These are phyloP conservation scores for Epichloe festucae DNA, from an alignment of 2,329 filamentous ascomycete species.

Conservation along the genomic window DNA sequence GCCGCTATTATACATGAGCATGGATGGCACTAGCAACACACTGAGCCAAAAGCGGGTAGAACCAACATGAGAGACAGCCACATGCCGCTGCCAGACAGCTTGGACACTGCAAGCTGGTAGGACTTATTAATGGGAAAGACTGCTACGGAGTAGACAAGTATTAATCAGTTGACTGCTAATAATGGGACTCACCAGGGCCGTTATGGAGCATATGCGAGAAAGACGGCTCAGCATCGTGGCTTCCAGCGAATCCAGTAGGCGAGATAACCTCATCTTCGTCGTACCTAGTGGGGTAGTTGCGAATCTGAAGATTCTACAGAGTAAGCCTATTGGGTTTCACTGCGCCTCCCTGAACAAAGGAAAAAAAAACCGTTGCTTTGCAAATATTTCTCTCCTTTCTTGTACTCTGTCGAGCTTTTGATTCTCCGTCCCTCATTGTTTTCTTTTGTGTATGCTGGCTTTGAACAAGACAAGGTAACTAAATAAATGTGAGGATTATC, in stretches of 20 bases:
- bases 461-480: background rate
- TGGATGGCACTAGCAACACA: background rate
- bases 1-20: background rate
- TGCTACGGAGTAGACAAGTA: no score
- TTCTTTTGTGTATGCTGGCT: background rate
- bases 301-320: background rate
- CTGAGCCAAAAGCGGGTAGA: background rate
- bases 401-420: no score
- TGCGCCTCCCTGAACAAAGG: no score
- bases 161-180: background rate
- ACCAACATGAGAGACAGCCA: background rate
- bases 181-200: background rate
- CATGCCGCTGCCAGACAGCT: background rate
- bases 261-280: constrained; percentile 1
- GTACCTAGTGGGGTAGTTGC: background rate
- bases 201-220: background rate
- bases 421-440: background rate
- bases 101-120: no score
- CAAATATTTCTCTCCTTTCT: no score
- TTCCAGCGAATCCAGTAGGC: background rate
- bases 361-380: no score
- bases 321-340: no score
- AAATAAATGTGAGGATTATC: background rate
- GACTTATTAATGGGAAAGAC: background rate
- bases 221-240: background rate